Base-by-base conservation (phyloP, 441 rosid genomes). In the Cnidoscolus chayamansa region DNA sequence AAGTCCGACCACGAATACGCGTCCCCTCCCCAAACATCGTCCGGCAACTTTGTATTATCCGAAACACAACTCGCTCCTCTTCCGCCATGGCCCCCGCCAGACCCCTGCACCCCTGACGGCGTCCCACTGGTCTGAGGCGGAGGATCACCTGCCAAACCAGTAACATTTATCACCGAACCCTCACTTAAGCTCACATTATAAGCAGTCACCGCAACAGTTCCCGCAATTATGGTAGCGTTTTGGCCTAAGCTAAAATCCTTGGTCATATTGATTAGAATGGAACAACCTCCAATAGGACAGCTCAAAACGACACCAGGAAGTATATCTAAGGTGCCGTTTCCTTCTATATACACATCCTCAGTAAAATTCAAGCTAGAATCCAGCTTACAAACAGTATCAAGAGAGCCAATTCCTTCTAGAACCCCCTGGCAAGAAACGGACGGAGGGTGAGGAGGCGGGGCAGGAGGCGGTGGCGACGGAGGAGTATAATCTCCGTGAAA, bases 21-120 rank as follows among this genome's bases (percentile, higher is more conserved):
- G 66, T 88, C 91, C 65, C 96, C 96, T 0, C 96, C 96, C 93
- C 93, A 88, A 47, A 84, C 88, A 79, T 88, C 92, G 50, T 87
- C 92, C 0, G 92, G 92, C 62, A 85, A 76, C 74, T 87, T 88
- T 13, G 79, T 71, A 63, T 82, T 80, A 75, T 87, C 92, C 43
- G 75, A 63, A 71, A 90, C 81, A 64, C 96, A 90, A 65, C 86
- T 79, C 3, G 96, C 93, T 0, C 96, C 96, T 73, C 96, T 81
- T 19, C 96, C 93, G 8, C 93, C 96, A 3, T 88, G 86, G 8
- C 93, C 96, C 0, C 93, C 96, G 2, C 96, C 96, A 0, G 86
- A 85, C 7, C 96, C 96, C 74, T 86, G 84, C 50, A 80, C 51
- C 8, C 91, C 91, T 4, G 82, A 77, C 2, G 93, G 96, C 0